Percentiles rank a stretch among this genome's conserved stretches.
Conservation (phyloP, 345 rosid genomes). For the Rhodomyrtus tomentosa region DNA sequence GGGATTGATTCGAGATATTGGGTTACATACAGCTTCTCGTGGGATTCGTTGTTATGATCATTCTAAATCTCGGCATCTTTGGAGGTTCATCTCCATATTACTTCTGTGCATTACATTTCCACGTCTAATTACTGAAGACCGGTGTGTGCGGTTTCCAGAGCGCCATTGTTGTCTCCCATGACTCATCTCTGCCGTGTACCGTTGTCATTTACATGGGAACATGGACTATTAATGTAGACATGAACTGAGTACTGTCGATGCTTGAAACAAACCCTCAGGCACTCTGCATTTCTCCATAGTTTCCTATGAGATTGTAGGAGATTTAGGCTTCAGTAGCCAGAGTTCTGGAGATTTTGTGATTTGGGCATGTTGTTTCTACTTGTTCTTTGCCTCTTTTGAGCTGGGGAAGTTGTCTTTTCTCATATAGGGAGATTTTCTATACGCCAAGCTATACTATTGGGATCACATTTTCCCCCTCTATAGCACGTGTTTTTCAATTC, state of each 20-base stretch:
- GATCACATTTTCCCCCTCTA: not conserved
- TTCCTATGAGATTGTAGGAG: not conserved
- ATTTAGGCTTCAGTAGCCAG: not conserved
- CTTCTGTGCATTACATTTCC: not conserved
- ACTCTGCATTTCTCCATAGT: not conserved
- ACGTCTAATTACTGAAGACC: not conserved
- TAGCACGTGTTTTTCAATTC: not conserved
- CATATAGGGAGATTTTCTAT: not conserved
- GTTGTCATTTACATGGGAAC: slow-evolving; percentile 61
- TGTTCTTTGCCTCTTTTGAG: not conserved
- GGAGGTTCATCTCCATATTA: not conserved
- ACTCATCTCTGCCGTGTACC: slow-evolving; percentile 76
- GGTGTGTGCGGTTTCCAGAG: not conserved
- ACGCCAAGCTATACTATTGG: not conserved
- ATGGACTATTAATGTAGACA: not conserved
- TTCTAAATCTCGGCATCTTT: not conserved
- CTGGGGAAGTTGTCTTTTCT: not conserved
- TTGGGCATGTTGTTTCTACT: not conserved
- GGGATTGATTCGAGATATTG: not conserved
- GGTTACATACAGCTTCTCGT: not conserved
- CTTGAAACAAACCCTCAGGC: slow-evolving; percentile 93
- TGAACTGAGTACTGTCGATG: slow-evolving; percentile 80
- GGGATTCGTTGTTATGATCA: not conserved
- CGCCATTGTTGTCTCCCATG: slow-evolving; percentile 16
- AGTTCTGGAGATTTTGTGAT: not conserved